Percentiles rank a stretch among this genome's conserved stretches.
These are phyloP conservation scores for Rhizomucor pusillus DNA, from an alignment of 371 early-diverging fungal genomes.

Conservation along the genomic window DNA sequence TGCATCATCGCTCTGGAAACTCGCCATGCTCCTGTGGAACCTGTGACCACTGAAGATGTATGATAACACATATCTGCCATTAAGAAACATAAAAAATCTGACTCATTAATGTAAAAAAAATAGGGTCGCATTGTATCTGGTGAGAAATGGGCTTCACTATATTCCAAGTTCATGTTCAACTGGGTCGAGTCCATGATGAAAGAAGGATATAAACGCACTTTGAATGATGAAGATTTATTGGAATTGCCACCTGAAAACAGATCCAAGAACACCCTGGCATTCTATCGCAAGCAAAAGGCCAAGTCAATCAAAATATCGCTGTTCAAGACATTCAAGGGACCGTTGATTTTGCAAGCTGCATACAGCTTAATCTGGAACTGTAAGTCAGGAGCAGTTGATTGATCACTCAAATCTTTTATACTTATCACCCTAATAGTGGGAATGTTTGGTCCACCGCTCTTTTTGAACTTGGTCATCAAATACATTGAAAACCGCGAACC, in stretches of 20 bases:
- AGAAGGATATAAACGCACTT: conserved; percentile 43
- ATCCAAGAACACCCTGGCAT: conserved; percentile 23
- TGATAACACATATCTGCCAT: conserved; percentile 20
- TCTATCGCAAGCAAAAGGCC: conserved; percentile 14
- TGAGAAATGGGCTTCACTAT: conserved; percentile 52
- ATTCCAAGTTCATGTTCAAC: conserved; percentile 50
- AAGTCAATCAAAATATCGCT: conserved; percentile 22
- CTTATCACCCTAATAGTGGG: conserved; percentile 10
- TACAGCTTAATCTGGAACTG: conserved; percentile 49
- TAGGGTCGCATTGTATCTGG: conserved; percentile 46
- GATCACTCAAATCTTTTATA: background rate
- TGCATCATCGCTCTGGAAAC: conserved; percentile 29
- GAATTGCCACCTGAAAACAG: conserved; percentile 39
- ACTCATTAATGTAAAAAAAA: conserved; percentile 19
- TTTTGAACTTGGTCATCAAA: conserved; percentile 54
- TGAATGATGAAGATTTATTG: conserved; percentile 50
- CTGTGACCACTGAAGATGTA: conserved; percentile 33
- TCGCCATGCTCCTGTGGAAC: conserved; percentile 23
- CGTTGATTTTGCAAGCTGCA: conserved; percentile 34
- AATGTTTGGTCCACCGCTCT: conserved; percentile 57
- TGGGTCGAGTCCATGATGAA: conserved; percentile 56
- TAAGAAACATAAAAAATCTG: conserved; percentile 32
- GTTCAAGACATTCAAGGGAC: conserved; percentile 27
- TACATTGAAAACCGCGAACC: conserved; percentile 47
- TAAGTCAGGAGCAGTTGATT: conserved; percentile 4